phyloP scores from a whole-genome alignment of 495 filamentous ascomycete genomes.

The Penicillium nucicola region DNA sequence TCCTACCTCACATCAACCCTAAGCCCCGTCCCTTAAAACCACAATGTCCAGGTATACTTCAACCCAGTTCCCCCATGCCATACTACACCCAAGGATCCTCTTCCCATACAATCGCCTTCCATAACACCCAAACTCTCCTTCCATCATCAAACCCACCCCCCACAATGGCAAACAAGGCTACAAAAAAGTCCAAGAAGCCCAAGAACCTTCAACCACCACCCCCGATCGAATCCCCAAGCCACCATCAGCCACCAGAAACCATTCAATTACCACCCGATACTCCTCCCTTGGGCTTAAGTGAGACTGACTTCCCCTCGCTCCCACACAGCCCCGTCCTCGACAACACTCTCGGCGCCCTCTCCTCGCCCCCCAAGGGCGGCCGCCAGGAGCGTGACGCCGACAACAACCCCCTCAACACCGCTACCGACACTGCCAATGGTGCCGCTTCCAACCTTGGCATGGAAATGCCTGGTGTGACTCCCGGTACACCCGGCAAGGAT shows the following conservation, averaged over 20 bases:
- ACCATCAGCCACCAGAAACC: neutral
- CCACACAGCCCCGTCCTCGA: conserved; percentile 7
- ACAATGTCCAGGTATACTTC: conserved; percentile 14
- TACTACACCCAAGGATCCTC: neutral
- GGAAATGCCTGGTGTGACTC: conserved; percentile 8
- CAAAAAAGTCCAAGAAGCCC: neutral
- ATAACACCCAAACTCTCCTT: no score
- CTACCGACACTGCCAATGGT: neutral
- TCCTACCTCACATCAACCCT: neutral
- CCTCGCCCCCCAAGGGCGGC: conserved; percentile 2
- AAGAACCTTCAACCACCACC: neutral
- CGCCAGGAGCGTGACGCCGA: conserved; percentile 12
- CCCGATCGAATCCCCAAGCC: neutral
- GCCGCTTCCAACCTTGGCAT: conserved; percentile 2
- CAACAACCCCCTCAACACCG: neutral
- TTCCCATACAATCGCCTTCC: neutral
- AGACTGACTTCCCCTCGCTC: conserved; percentile 4
- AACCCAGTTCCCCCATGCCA: neutral
- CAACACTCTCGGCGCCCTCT: neutral
- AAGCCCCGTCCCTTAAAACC: neutral
- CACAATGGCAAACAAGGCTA: neutral
- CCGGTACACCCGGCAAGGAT: neutral
- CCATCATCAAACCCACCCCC: no score
- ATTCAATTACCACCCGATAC: neutral
- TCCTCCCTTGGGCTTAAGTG: conserved; percentile 5